phyloP scores from a whole-genome alignment of 139 green algal species.

The Tetraselmis striata region DNA sequence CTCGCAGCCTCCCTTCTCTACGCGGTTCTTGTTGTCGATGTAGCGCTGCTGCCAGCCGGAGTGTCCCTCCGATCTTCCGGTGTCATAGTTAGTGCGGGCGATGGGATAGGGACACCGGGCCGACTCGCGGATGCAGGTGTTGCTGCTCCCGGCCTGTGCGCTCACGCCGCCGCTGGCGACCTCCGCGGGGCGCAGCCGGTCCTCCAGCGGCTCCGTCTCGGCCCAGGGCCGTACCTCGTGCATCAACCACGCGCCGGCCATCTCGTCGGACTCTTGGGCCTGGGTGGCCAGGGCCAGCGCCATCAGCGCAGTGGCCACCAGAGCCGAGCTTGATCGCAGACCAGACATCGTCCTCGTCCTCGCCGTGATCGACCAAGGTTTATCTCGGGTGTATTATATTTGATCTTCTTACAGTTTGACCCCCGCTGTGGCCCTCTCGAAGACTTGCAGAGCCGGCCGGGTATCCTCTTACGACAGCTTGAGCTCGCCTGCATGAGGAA shows the following conservation, averaged over 20 bases:
- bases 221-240: not conserved
- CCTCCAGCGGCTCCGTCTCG: not conserved
- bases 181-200: not conserved
- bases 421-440: no score
- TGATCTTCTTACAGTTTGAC: no score
- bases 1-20: not conserved
- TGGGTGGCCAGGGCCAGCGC: no score
- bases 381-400: no score
- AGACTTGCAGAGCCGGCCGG: no score
- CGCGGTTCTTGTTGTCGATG: not conserved
- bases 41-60: not conserved
- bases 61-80: not conserved
- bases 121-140: not conserved
- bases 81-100: not conserved
- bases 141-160: not conserved
- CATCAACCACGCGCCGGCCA: not conserved
- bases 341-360: no score
- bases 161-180: not conserved
- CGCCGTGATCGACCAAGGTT: no score
- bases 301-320: no score
- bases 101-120: not conserved
- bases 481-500: no score
- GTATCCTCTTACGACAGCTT: no score
- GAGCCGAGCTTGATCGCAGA: no score
- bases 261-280: not conserved